Evolutionary conservation across 345 rosid species (phyloP), one percentile per base, ranked within the genome.

Genomic region (Lagerstroemia speciosa): DNA sequence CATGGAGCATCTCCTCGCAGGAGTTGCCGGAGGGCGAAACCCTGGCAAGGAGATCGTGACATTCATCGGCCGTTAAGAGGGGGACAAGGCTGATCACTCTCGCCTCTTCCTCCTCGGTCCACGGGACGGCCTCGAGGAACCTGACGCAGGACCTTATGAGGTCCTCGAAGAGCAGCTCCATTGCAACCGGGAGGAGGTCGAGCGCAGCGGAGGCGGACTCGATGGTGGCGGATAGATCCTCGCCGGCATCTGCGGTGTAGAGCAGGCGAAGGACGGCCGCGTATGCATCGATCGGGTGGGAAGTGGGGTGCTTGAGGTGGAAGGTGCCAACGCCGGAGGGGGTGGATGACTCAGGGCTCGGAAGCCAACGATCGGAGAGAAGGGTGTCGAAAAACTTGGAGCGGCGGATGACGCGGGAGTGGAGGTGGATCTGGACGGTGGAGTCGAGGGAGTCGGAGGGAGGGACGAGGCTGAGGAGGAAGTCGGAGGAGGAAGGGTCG

Each of bases 81-180:
- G 90, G 90, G 46, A 82, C 72, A 58, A 84, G 68, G 65, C 36
- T 67, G 41, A 88, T 45, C 17, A 88, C 84, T 26, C 85, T 79
- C 63, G 66, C 66, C 60, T 88, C 93, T 38, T 86, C 93, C 46
- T 83, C 93, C 41, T 86, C 87, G 41, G 76, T 81, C 93, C 93
- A 88, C n/a, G 93, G 90, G 33, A 86, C 87, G 40, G 85, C 87
- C 71, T 88, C 90, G 2, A 88, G 80, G 76, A 79, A 86, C 33
- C 55, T 74, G 14, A 88, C 78, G 67, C 86, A 84, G 30, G 70
- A 68, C 29, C 65, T 74, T n/a, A 86, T 78, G 70, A 84, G 82
- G 57, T 84, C 90, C 58, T 88, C 93, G 75, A 86, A 88, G 24
- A 88, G 78, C 12, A 88, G 70, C 53, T 84, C 83, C 26, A 86